Evolutionary conservation across 176 grass and related monocot species (phyloP).

Genomic region (Ananas comosus): DNA sequence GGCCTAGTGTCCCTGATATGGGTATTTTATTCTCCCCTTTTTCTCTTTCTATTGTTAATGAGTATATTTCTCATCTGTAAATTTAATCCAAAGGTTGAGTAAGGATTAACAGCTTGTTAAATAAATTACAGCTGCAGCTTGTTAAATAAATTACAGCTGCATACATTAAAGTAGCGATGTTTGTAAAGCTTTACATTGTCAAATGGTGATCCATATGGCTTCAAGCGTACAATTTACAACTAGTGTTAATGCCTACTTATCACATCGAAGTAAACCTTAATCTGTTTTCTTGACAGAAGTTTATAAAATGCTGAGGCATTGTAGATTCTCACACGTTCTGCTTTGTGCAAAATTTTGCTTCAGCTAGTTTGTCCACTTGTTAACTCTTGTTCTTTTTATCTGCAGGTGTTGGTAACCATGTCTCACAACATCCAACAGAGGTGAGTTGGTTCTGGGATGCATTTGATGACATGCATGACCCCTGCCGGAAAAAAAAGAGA

Average conservation of each 20-base stretch:
- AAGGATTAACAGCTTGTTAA: background rate
- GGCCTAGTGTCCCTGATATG: slow-evolving; percentile 57
- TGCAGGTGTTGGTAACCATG: slow-evolving; percentile 41
- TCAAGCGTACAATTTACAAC: background rate
- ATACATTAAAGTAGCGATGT: background rate
- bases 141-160: background rate
- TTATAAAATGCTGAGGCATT: background rate
- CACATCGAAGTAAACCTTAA: background rate
- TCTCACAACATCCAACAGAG: slow-evolving; percentile 34
- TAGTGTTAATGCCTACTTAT: background rate
- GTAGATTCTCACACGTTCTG: background rate
- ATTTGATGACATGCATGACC: background rate
- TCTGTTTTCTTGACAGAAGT: background rate
- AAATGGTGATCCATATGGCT: background rate
- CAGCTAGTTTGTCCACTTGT: background rate
- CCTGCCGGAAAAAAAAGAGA: background rate
- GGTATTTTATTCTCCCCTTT: slow-evolving; percentile 20
- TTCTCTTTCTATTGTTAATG: background rate
- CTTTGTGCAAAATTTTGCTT: background rate
- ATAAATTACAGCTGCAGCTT: background rate
- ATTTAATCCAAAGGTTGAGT: background rate
- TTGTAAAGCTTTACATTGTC: background rate
- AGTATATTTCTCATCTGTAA: background rate
- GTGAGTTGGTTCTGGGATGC: slow-evolving; percentile 13
- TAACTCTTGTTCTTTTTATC: slow-evolving; percentile 1